Conservation (phyloP, 306 rosid species). For the Begonia masoniana region DNA sequence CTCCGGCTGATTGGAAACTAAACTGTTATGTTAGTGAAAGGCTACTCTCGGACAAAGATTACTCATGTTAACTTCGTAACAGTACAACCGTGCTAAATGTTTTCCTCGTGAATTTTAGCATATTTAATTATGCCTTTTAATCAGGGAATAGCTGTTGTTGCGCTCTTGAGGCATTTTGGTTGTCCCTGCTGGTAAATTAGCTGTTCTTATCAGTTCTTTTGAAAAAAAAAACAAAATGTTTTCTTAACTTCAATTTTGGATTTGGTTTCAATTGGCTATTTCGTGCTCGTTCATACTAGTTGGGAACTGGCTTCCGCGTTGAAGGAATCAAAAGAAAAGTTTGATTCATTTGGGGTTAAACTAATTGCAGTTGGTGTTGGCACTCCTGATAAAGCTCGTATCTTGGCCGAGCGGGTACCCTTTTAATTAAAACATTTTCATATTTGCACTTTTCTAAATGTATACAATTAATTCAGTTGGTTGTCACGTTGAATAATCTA, state of each 20-base stretch:
- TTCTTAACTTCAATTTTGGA: not conserved
- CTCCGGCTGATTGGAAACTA: not conserved
- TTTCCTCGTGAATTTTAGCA: not conserved
- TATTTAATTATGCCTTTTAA: conserved; percentile 2
- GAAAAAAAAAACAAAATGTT: not conserved
- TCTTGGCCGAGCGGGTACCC: conserved; percentile 61
- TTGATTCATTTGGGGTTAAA: conserved; percentile 71
- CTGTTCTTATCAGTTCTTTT: not conserved
- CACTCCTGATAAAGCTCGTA: conserved; percentile 58
- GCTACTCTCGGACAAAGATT: too few species aligned
- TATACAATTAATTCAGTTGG: not conserved
- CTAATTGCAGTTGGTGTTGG: conserved; percentile 76
- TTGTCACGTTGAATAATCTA: not conserved
- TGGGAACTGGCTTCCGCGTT: conserved; percentile 82
- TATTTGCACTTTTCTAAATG: not conserved
- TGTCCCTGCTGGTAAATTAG: conserved; percentile 70
- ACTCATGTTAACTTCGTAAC: not conserved
- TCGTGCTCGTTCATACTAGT: conserved; percentile 19
- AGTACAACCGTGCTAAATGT: not conserved
- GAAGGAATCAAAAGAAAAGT: conserved; percentile 49
- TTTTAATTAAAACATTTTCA: not conserved
- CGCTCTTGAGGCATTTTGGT: conserved; percentile 88
- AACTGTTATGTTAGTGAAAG: too few species aligned
- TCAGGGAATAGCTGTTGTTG: conserved; percentile 82
- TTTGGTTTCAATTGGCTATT: conserved; percentile 4